Evolutionary conservation across 495 filamentous ascomycete species (phyloP), one percentile per base, ranked within the genome.

Genomic region (Penicillium diatomitis): DNA sequence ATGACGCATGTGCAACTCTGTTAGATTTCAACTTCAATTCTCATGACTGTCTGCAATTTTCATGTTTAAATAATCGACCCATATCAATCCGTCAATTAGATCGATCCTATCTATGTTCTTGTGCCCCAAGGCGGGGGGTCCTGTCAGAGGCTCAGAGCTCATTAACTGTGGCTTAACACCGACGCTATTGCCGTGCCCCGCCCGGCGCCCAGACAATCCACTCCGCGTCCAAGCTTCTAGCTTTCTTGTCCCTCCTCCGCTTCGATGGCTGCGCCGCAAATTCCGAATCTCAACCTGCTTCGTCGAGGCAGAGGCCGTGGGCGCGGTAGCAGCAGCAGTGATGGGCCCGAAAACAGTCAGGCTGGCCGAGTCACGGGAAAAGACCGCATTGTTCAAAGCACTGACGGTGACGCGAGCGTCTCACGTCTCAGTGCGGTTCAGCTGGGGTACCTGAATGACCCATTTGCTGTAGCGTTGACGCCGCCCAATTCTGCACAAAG

Each of bases 381-480:
- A 43, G 80, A 85, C 57, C 63, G 64, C 29, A 77, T 84, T 9
- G 84, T 97, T 42, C 90, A 95, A 66, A 78, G 83, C 46, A 98
- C 92, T 10, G 92, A 98, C 67, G 81, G 84, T 56, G 92, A 98
- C 73, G 92, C 92, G 41, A 86, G 87, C 52, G 79, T 87, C 29
- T 95, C 88, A 30, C 80, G 94, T 7, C 67, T 94, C 65, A 96
- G 90, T 59, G 91, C 90, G 8, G 89, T 96, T 8, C 73, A 82
- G 46, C 65, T 89, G n/a, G 90, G 88, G 44, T 96, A 96, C 65
- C 74, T 97, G 0, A 65, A 85, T 12, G 92, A 98, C 62, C 77
- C 79, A 0, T 97, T 84, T 67, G 89, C 88, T 3, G 64, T 61
- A 40, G 65, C 71, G 28, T 86, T 98, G 58, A 78, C 79, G 3